Evolutionary conservation across 371 early-diverging fungal species (phyloP).

Genomic region (Lichtheimia hyalospora): DNA sequence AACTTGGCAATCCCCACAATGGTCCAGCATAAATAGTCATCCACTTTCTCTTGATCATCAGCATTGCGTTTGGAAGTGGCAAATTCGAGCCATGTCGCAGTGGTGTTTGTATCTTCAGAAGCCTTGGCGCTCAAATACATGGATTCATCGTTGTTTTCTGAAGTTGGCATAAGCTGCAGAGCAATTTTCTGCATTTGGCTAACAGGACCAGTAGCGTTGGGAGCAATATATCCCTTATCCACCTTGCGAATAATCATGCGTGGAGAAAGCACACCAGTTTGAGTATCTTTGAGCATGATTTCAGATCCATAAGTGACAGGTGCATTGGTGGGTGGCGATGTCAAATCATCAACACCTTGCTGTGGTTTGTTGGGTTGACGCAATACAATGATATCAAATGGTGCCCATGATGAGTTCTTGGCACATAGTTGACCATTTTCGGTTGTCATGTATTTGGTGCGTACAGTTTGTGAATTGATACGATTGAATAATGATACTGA

Average conservation of each 20-base stretch:
- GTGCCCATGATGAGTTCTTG: slow-evolving; percentile 77
- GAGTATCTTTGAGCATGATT: slow-evolving; percentile 69
- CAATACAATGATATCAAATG: slow-evolving; percentile 70
- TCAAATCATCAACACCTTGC: neutral
- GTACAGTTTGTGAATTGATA: slow-evolving; percentile 88
- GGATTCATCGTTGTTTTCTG: slow-evolving; percentile 20
- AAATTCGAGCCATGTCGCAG: slow-evolving; percentile 39
- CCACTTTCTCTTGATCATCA: slow-evolving; percentile 38
- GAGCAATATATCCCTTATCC: slow-evolving; percentile 69
- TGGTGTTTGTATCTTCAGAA: slow-evolving; percentile 4
- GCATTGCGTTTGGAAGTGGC: slow-evolving; percentile 17
- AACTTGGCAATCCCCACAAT: slow-evolving; percentile 70
- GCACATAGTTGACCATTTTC: slow-evolving; percentile 60
- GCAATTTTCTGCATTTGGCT: slow-evolving; percentile 90
- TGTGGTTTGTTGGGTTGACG: slow-evolving; percentile 35
- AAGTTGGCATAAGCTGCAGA: slow-evolving; percentile 49
- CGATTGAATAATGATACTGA: slow-evolving; percentile 76
- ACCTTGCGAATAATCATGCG: slow-evolving; percentile 79
- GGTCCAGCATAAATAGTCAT: slow-evolving; percentile 86
- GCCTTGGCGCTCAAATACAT: slow-evolving; percentile 36
- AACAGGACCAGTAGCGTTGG: slow-evolving; percentile 67
- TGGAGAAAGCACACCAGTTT: slow-evolving; percentile 67
- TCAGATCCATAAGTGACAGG: slow-evolving; percentile 78
- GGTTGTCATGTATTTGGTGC: slow-evolving; percentile 80
- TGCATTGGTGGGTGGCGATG: slow-evolving; percentile 11